Conservation (phyloP, 495 filamentous ascomycete species). For the Beverwykella pulmonaria region DNA sequence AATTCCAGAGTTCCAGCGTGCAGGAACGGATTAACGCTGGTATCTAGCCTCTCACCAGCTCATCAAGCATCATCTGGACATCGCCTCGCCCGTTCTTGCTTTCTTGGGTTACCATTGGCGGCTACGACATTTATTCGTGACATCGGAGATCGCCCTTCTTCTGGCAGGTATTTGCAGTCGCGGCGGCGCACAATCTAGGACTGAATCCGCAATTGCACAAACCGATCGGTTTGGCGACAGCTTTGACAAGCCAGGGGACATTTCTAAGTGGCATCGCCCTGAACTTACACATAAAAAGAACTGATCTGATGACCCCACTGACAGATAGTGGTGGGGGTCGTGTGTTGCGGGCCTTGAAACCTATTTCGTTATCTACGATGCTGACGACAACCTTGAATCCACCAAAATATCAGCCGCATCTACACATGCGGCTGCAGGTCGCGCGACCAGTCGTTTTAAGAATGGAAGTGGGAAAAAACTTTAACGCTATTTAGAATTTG, state of each 20-base stretch:
- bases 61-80: not conserved
- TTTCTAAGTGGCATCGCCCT: not conserved
- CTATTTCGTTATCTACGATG: not conserved
- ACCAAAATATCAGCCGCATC: not conserved
- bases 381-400: not conserved
- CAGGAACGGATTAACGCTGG: not conserved
- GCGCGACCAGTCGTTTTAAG: not conserved
- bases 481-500: not conserved
- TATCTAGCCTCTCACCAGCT: not conserved
- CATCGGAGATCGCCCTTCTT: not conserved
- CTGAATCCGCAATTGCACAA: not conserved
- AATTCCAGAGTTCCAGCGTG: not conserved
- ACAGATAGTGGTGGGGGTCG: not conserved
- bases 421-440: not conserved
- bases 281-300: not conserved
- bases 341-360: not conserved
- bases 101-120: not conserved
- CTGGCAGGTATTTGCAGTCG: not conserved
- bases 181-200: not conserved
- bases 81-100: not conserved
- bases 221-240: not conserved
- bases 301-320: not conserved
- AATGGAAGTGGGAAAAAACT: not conserved
- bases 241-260: not conserved
- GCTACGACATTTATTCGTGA: not conserved